phyloP scores from a whole-genome alignment of 2,329 filamentous ascomycete genomes.

The Hymenoscyphus albidus region DNA sequence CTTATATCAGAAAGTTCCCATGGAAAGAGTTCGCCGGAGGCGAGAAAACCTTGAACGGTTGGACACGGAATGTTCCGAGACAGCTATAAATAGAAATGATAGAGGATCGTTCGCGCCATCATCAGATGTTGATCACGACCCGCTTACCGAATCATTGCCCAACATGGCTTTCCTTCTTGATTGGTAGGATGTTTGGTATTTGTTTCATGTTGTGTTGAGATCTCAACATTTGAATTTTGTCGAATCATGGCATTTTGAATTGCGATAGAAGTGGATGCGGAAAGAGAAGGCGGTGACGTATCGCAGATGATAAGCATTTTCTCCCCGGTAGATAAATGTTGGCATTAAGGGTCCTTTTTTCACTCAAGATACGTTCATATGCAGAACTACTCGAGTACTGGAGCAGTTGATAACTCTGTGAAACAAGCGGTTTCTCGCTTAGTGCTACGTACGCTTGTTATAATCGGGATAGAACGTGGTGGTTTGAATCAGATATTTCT shows the following conservation, averaged over 20 bases:
- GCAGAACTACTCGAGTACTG: neutral
- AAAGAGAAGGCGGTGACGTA: neutral
- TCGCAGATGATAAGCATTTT: neutral
- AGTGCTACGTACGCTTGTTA: neutral
- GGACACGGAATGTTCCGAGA: neutral
- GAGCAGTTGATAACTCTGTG: neutral
- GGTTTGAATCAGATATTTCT: neutral
- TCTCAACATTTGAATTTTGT: neutral
- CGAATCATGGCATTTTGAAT: neutral
- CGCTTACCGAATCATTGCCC: neutral
- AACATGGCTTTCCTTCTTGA: neutral
- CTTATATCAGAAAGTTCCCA: neutral
- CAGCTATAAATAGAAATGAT: neutral
- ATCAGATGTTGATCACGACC: constrained; percentile 1
- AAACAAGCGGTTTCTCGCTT: neutral
- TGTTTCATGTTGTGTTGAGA: neutral
- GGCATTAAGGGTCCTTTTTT: neutral
- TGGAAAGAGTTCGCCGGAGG: neutral
- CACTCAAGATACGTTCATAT: neutral
- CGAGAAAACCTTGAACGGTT: neutral
- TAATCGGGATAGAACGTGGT: neutral
- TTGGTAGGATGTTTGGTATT: neutral
- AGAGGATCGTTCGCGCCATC: neutral
- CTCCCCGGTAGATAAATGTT: neutral
- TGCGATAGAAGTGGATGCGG: neutral